Conservation (phyloP, 2,329 filamentous ascomycete genomes). For the Volutella citrinella region DNA sequence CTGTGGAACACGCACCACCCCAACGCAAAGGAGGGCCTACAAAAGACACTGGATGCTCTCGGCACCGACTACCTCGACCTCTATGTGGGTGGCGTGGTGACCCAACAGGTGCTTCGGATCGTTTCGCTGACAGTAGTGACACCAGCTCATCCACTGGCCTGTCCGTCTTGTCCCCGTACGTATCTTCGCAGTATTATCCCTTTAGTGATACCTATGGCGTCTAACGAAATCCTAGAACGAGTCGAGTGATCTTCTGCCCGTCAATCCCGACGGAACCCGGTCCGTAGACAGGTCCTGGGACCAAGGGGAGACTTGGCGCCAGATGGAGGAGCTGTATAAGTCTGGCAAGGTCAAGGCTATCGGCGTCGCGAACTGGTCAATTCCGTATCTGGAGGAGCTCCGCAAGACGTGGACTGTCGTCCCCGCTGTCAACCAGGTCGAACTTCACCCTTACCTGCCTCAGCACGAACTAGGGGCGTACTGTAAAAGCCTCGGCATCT, state of each 20-base stretch:
- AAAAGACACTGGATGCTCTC: conserved; percentile 40
- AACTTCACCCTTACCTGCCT: too few relatives aligned
- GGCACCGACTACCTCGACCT: conserved; percentile 45
- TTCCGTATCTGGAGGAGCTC: conserved; percentile 25
- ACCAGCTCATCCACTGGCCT: conserved; percentile 52
- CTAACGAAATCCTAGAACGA: conserved; percentile 9
- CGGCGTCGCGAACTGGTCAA: conserved; percentile 39
- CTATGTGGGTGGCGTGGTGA: too few relatives aligned
- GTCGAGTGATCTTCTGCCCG: conserved; percentile 17
- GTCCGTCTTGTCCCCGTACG: conserved; percentile 18
- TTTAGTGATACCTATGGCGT: neutral
- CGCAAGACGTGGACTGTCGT: too few relatives aligned
- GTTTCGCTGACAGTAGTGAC: neutral
- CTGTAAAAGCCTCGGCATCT: too few relatives aligned
- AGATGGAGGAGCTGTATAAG: conserved; percentile 21
- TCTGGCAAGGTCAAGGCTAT: conserved; percentile 50
- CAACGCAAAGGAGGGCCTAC: conserved; percentile 42
- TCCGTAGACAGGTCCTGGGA: conserved; percentile 13
- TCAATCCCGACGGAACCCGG: conserved; percentile 21
- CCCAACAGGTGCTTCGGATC: too few relatives aligned
- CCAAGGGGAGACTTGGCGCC: conserved; percentile 14
- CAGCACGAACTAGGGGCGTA: too few relatives aligned
- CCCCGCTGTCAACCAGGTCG: too few relatives aligned
- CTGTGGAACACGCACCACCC: conserved; percentile 60
- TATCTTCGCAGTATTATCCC: neutral